These are phyloP conservation scores for Paxillus ammoniavirescens DNA, from an alignment of 768 basidiomycete genomes.

Conservation along the genomic window DNA sequence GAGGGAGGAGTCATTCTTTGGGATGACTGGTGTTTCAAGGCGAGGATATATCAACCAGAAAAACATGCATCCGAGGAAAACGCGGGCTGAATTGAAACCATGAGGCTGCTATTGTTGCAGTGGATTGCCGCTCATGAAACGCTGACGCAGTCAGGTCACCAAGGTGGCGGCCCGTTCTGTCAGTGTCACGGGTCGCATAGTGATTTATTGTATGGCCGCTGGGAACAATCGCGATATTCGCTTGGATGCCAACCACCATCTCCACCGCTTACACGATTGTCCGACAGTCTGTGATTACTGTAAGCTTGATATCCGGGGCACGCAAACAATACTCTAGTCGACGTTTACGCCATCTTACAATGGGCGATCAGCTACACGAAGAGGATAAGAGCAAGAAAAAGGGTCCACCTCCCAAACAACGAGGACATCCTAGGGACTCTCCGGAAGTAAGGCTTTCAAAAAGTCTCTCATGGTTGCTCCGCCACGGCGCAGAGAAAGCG, in stretches of 20 bases:
- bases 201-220: not conserved
- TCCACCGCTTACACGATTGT: not conserved
- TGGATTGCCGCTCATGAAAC: too few species aligned
- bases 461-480: slow-evolving; percentile 86
- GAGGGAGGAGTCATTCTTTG: slow-evolving; percentile 31
- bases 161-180: too few species aligned
- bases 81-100: slow-evolving; percentile 9
- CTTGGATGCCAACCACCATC: slow-evolving; percentile 12
- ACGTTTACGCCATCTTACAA: slow-evolving; percentile 4
- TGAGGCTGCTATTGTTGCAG: not conserved
- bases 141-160: too few species aligned
- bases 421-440: slow-evolving; percentile 61
- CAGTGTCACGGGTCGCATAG: too few species aligned
- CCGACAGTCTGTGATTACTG: not conserved
- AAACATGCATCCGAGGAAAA: not conserved
- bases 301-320: not conserved
- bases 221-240: not conserved
- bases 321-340: slow-evolving; percentile 4
- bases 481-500: slow-evolving; percentile 82
- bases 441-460: slow-evolving; percentile 77
- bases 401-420: slow-evolving; percentile 41
- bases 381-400: slow-evolving; percentile 6
- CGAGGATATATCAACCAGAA: not conserved
- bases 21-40: slow-evolving; percentile 6
- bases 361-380: slow-evolving; percentile 9